Conservation (phyloP, 179 eudicot species). For the Camellia oleifera region DNA sequence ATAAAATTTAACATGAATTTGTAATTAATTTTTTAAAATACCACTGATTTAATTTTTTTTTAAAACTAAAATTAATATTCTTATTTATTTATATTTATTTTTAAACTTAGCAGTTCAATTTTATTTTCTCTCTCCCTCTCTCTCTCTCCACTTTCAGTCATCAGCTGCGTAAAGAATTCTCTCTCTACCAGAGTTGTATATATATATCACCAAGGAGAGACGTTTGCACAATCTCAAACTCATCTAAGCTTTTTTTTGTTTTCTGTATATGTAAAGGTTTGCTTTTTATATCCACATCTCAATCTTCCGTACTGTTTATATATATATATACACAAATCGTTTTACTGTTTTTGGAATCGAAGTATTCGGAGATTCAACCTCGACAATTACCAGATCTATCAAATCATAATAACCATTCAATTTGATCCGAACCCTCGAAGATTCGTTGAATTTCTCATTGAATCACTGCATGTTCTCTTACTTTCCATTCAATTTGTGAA, state of each 20-base stretch:
- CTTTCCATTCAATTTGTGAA: neutral
- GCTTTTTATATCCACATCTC: neutral
- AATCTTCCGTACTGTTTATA: neutral
- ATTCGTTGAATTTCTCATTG: neutral
- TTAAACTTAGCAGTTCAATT: too few species aligned
- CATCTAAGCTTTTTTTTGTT: neutral
- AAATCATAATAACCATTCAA: neutral
- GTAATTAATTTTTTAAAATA: too few species aligned
- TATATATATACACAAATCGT: too few species aligned
- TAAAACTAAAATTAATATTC: too few species aligned
- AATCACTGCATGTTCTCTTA: neutral
- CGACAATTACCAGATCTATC: neutral
- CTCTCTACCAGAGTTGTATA: neutral
- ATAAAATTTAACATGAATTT: too few species aligned
- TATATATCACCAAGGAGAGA: neutral
- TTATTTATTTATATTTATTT: too few species aligned
- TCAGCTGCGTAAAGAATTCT: neutral
- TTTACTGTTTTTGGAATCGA: neutral
- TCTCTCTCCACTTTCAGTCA: neutral
- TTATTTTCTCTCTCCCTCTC: neutral
- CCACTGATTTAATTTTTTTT: too few species aligned
- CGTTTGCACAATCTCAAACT: neutral
- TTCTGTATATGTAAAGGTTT: neutral
- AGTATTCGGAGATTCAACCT: neutral
- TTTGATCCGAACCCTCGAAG: neutral